A percentile compares a stretch with the other conserved stretches of the same genome.
Conservation (phyloP, 2,329 filamentous ascomycete species). For the Fusarium buxicola region DNA sequence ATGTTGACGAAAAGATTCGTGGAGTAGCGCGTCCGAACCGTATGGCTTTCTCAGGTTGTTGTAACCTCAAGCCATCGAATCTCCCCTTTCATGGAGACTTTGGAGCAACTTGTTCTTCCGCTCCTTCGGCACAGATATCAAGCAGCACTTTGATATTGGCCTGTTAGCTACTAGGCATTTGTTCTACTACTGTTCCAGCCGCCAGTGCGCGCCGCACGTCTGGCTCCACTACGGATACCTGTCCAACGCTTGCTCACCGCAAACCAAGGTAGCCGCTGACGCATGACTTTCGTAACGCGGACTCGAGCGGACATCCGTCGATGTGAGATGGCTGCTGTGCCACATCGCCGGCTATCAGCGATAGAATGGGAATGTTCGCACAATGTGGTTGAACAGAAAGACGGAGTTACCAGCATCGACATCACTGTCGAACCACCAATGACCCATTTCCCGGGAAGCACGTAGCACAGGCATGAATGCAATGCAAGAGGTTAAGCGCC, state of each 20-base stretch:
- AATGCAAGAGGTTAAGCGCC: slow-evolving; percentile 16
- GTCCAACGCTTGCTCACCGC: slow-evolving; percentile 27
- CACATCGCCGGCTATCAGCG: slow-evolving; percentile 5
- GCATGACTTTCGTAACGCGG: slow-evolving; percentile 13
- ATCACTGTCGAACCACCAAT: slow-evolving; percentile 36
- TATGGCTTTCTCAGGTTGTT: too few species aligned
- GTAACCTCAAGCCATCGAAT: too few species aligned
- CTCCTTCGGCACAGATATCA: background rate
- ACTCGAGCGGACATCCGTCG: background rate
- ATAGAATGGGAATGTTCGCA: slow-evolving; percentile 5
- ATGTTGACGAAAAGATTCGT: background rate
- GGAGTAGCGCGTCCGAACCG: too few species aligned
- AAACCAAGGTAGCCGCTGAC: slow-evolving; percentile 24
- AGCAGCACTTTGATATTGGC: slow-evolving; percentile 22
- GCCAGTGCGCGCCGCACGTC: slow-evolving; percentile 1
- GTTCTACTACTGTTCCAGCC: background rate
- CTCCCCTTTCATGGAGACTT: background rate
- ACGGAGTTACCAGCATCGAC: slow-evolving; percentile 11
- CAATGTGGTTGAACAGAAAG: slow-evolving; percentile 1
- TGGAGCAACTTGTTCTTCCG: background rate
- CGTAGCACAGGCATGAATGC: slow-evolving; percentile 14
- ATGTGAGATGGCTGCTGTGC: slow-evolving; percentile 4
- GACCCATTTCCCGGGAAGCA: slow-evolving; percentile 25
- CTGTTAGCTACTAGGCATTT: background rate
- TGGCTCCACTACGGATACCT: slow-evolving; percentile 6